A percentile compares a stretch with the other conserved stretches of the same genome.
Evolutionary conservation across 768 basidiomycete genomes (phyloP).

Genomic region (Mycena floridula): DNA sequence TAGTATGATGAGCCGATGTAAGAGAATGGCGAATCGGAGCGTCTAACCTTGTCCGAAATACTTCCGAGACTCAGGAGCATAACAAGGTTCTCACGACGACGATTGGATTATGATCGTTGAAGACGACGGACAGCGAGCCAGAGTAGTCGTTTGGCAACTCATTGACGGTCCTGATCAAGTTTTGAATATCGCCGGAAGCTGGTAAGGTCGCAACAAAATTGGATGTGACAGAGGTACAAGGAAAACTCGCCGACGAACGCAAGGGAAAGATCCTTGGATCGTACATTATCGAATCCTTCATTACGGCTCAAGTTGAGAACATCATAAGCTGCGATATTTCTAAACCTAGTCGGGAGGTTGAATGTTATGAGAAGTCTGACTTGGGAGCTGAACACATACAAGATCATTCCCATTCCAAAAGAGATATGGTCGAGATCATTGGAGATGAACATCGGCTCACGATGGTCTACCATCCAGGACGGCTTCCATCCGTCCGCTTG

Average conservation of each 20-base stretch:
- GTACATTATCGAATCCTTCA: constrained; percentile 11
- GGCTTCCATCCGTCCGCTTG: constrained; percentile 17
- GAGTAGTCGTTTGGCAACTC: constrained; percentile 32
- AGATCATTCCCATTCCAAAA: not conserved
- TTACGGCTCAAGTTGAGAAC: constrained; percentile 21
- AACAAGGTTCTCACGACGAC: constrained; percentile 35
- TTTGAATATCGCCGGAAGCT: constrained; percentile 47
- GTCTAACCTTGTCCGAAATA: constrained; percentile 17
- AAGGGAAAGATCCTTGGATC: constrained; percentile 15
- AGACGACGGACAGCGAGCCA: constrained; percentile 29
- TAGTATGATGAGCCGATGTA: not conserved
- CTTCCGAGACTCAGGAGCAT: constrained; percentile 34
- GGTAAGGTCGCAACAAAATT: not conserved
- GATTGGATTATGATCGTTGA: constrained; percentile 32
- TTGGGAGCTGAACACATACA: constrained; percentile 11
- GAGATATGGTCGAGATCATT: not conserved
- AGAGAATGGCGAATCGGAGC: not conserved
- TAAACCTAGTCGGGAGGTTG: no score
- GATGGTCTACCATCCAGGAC: constrained; percentile 13
- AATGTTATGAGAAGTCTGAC: constrained; percentile 1
- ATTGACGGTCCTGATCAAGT: constrained; percentile 37
- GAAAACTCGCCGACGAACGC: constrained; percentile 18
- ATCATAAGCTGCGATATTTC: constrained; percentile 24
- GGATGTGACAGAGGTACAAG: no score
- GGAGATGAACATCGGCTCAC: constrained; percentile 15